Evolutionary conservation across 2,329 filamentous ascomycete species (phyloP).

Genomic region (Kalmusia sp.): DNA sequence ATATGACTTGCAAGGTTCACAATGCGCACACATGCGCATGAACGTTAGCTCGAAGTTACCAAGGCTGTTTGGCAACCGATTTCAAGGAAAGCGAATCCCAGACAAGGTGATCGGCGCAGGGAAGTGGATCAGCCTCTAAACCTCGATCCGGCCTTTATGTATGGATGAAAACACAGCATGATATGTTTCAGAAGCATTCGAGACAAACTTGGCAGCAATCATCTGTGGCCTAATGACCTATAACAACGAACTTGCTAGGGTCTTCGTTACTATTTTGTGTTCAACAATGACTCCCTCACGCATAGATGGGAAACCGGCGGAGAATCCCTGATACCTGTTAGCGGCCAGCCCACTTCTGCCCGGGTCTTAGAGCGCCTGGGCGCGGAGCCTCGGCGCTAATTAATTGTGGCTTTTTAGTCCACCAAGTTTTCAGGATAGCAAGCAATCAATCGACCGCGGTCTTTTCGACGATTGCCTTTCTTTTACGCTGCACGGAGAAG

Average conservation of each 20-base stretch:
- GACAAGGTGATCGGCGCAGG: not conserved
- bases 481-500: no score
- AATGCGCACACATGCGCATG: no score
- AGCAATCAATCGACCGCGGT: not conserved
- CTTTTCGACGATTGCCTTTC: no score
- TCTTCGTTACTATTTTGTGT: no score
- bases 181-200: no score
- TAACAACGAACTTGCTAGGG: no score
- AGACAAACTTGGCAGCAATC: no score
- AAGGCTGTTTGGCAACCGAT: no score
- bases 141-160: not conserved
- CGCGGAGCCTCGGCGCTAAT: not conserved
- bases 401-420: not conserved
- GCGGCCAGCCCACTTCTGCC: not conserved
- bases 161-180: not conserved
- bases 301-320: not conserved
- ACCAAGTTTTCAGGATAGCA: not conserved
- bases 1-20: no score
- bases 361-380: not conserved
- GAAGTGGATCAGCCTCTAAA: not conserved
- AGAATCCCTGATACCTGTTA: not conserved
- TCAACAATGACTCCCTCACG: not conserved
- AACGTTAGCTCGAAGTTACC: no score
- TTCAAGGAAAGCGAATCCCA: not conserved
- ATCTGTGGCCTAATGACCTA: no score